Percentiles rank a stretch among this genome's conserved stretches.
Conservation (phyloP, 768 basidiomycete genomes). For the Tremella mesenterica region DNA sequence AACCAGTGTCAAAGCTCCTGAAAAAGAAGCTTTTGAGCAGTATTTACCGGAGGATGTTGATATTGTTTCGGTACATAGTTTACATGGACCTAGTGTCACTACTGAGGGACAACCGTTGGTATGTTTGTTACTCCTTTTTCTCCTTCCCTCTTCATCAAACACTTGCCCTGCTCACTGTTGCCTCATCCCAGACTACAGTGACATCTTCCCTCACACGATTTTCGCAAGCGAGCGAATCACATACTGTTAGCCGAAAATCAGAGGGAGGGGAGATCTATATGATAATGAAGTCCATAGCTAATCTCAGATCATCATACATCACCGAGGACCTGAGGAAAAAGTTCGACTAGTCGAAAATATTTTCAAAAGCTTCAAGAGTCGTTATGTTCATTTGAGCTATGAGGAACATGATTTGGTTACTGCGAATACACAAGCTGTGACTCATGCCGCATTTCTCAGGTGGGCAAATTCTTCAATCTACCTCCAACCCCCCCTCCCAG, state of each 20-base stretch:
- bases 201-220: no score
- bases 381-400: conserved; percentile 88
- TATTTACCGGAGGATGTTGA: conserved; percentile 75
- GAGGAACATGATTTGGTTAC: conserved; percentile 94
- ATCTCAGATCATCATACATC: conserved; percentile 71
- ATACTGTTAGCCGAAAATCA: no score
- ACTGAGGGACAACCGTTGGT: conserved; percentile 86
- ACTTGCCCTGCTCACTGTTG: no score
- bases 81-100: conserved; percentile 86
- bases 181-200: neutral
- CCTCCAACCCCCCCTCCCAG: no score
- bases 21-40: conserved; percentile 72
- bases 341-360: conserved; percentile 72
- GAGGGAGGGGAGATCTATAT: neutral
- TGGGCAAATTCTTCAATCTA: conserved; percentile 43
- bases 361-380: conserved; percentile 66
- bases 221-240: no score
- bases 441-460: conserved; percentile 95
- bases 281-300: neutral
- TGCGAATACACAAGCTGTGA: conserved; percentile 96
- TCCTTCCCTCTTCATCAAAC: neutral
- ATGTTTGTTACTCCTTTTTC: conserved; percentile 24
- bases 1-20: conserved; percentile 93
- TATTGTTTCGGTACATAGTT: conserved; percentile 86
- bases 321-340: conserved; percentile 67